phyloP scores from a whole-genome alignment of 1,284 basidiomycete genomes.

The Ustilago esculenta region DNA sequence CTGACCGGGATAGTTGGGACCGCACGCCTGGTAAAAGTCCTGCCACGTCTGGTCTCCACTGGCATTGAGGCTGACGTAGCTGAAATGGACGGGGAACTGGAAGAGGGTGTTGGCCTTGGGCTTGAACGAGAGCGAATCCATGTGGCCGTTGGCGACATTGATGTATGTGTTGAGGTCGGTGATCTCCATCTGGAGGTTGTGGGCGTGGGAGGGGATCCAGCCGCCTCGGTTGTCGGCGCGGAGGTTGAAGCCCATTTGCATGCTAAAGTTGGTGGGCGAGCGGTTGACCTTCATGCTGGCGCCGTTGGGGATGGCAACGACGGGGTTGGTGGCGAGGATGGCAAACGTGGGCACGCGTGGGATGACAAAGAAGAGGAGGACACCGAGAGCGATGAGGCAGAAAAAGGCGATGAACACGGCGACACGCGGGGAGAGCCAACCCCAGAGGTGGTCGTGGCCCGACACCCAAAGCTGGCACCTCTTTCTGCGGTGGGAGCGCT shows the following conservation, averaged over 20 bases:
- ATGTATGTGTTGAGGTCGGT: slow-evolving; percentile 40
- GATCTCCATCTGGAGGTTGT: slow-evolving; percentile 41
- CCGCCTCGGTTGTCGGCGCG: slow-evolving; percentile 48
- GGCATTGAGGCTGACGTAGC: slow-evolving; percentile 47
- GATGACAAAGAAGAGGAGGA: slow-evolving; percentile 59
- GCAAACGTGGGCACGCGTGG: slow-evolving; percentile 58
- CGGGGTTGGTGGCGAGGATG: slow-evolving; percentile 45
- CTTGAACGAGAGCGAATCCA: slow-evolving; percentile 26
- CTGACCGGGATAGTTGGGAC: slow-evolving; percentile 25
- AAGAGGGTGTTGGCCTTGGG: slow-evolving; percentile 40
- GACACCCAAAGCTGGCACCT: slow-evolving; percentile 43
- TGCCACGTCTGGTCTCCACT: slow-evolving; percentile 55
- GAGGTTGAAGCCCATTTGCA: slow-evolving; percentile 58
- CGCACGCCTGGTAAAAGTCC: slow-evolving; percentile 51
- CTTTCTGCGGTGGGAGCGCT: slow-evolving; percentile 26
- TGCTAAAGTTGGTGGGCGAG: slow-evolving; percentile 52
- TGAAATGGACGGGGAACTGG: slow-evolving; percentile 50
- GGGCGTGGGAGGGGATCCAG: slow-evolving; percentile 43
- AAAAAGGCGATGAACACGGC: slow-evolving; percentile 56
- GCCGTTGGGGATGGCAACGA: slow-evolving; percentile 52
- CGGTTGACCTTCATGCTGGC: slow-evolving; percentile 47
- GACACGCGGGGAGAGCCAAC: slow-evolving; percentile 47
- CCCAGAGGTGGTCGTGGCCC: slow-evolving; percentile 52
- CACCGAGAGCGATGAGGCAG: slow-evolving; percentile 28
- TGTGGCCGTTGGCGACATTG: slow-evolving; percentile 43